Evolutionary conservation across 257 asterid genomes (phyloP).

Genomic region (Hygrophila difformis): DNA sequence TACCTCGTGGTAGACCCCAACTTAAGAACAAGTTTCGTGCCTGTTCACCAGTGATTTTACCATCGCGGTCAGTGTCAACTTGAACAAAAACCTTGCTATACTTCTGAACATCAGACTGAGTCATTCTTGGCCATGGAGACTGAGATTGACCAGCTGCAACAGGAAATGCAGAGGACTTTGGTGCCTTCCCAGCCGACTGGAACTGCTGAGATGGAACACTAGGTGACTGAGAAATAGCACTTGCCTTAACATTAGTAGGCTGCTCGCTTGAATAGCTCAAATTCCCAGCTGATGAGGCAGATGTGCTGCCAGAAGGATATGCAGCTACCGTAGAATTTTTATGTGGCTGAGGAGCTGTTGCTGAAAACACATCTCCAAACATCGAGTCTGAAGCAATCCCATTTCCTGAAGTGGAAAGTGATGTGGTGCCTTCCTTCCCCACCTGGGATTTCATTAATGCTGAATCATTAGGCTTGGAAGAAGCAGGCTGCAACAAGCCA

Average conservation of each 20-base stretch:
- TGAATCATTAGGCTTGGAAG: conserved; percentile 33
- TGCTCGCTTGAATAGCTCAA: conserved; percentile 35
- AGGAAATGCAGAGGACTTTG: conserved; percentile 39
- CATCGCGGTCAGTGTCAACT: conserved; percentile 92
- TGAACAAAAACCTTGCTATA: conserved; percentile 81
- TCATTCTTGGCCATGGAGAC: conserved; percentile 86
- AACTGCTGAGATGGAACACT: conserved; percentile 40
- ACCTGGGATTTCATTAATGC: conserved; percentile 28
- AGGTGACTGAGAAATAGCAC: conserved; percentile 34
- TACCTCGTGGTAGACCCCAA: conserved; percentile 95
- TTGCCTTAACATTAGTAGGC: conserved; percentile 33
- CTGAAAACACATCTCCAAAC: conserved; percentile 64
- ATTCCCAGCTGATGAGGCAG: conserved; percentile 34
- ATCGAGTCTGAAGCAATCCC: conserved; percentile 44
- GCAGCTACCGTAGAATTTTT: conserved; percentile 25
- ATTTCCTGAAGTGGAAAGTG: conserved; percentile 46
- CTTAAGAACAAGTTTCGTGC: conserved; percentile 91
- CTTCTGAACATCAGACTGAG: conserved; percentile 72
- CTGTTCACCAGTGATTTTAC: conserved; percentile 86
- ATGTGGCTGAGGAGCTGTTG: conserved; percentile 32
- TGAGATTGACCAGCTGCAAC: conserved; percentile 52
- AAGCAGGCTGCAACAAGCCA: conserved; percentile 37
- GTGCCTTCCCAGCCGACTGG: conserved; percentile 38
- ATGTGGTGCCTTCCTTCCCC: conserved; percentile 35
- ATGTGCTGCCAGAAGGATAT: conserved; percentile 30